These are phyloP conservation scores for Ophiostoma tasmaniense DNA, from an alignment of 2,329 filamentous ascomycete genomes.

Conservation along the genomic window DNA sequence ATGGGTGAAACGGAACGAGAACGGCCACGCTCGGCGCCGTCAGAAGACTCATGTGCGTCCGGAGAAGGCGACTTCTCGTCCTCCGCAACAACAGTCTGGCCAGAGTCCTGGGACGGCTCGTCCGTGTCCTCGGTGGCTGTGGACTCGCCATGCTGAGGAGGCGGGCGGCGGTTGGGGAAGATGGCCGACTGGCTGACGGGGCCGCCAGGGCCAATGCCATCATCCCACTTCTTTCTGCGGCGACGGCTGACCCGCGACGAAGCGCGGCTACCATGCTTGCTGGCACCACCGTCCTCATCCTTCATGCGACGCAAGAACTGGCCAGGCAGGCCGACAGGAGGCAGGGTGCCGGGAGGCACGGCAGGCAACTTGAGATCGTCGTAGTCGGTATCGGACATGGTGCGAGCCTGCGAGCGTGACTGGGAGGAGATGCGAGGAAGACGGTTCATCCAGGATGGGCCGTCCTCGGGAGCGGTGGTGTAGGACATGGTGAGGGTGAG, in stretches of 20 bases:
- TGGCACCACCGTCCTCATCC: conserved; percentile 57
- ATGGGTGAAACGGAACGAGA: conserved; percentile 13
- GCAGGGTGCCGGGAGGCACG: conserved; percentile 61
- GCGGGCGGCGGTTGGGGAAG: conserved; percentile 46
- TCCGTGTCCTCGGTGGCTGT: conserved; percentile 23
- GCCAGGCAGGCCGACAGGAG: conserved; percentile 61
- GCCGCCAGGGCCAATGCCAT: conserved; percentile 69
- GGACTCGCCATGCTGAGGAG: conserved; percentile 14
- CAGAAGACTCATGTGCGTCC: conserved; percentile 7
- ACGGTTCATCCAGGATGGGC: conserved; percentile 89
- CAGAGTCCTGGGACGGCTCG: conserved; percentile 13
- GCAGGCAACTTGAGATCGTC: conserved; percentile 53
- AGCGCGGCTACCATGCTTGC: conserved; percentile 45
- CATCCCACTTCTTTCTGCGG: conserved; percentile 60
- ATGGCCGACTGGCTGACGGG: conserved; percentile 88
- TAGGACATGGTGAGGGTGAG: conserved; percentile 93
- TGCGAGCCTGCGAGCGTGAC: conserved; percentile 74
- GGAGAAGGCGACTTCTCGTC: conserved; percentile 8
- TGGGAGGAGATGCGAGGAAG: conserved; percentile 62
- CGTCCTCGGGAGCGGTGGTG: conserved; percentile 79
- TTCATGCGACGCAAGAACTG: conserved; percentile 76
- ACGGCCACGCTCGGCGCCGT: conserved; percentile 17
- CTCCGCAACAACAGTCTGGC: conserved; percentile 5
- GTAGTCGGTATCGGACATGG: conserved; percentile 69
- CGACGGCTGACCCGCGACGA: conserved; percentile 53